Evolutionary conservation across 2,329 filamentous ascomycete species (phyloP).

Genomic region (Lachnellula subtilissima): DNA sequence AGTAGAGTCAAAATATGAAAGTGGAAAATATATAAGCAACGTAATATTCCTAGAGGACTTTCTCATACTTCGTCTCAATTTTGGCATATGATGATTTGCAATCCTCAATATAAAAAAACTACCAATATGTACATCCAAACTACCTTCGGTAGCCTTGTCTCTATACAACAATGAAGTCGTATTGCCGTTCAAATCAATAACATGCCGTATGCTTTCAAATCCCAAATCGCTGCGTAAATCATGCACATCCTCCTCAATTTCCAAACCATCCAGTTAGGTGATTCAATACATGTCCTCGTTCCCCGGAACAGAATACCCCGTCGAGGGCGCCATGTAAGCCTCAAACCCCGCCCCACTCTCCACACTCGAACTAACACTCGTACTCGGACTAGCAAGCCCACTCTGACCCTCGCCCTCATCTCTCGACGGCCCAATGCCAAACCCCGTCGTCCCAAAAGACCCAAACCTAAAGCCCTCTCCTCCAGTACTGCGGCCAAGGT

Average conservation of each 20-base stretch:
- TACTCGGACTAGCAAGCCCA: conserved; percentile 31
- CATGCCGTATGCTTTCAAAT: too few relatives aligned
- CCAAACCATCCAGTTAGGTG: neutral
- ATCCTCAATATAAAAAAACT: too few relatives aligned
- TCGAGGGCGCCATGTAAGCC: conserved; percentile 9
- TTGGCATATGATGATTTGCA: too few relatives aligned
- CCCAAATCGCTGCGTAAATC: neutral
- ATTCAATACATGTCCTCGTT: neutral
- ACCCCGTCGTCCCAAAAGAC: conserved; percentile 15
- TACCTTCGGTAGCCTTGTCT: neutral
- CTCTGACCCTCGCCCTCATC: conserved; percentile 20
- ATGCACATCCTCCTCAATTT: neutral
- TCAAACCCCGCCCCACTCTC: conserved; percentile 18
- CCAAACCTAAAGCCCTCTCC: conserved; percentile 22
- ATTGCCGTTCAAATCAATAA: too few relatives aligned
- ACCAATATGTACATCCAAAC: too few relatives aligned
- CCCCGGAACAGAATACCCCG: neutral
- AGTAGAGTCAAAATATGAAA: too few relatives aligned
- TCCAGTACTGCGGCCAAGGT: conserved; percentile 13
- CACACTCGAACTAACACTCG: conserved; percentile 28
- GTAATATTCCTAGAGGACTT: too few relatives aligned
- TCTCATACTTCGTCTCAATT: too few relatives aligned
- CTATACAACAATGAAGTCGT: too few relatives aligned
- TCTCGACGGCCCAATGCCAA: conserved; percentile 23
- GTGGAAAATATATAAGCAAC: too few relatives aligned